These are phyloP conservation scores for Fraxinus paxiana DNA, from an alignment of 305 asterid genomes.

Conservation along the genomic window DNA sequence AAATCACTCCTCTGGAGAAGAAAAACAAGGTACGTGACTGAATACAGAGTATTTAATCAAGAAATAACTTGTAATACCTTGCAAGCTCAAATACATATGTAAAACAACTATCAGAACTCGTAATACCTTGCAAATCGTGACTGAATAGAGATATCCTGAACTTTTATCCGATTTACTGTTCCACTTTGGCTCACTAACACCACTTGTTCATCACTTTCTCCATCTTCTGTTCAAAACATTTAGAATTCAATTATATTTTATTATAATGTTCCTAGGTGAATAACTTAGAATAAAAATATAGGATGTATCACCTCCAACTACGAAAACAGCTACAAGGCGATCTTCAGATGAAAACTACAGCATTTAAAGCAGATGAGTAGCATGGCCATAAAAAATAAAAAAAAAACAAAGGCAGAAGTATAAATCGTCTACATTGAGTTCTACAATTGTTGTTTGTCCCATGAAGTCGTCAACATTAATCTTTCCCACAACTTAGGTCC, in stretches of 20 bases:
- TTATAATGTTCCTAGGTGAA: background rate
- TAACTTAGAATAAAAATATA: background rate
- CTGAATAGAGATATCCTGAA: constrained; percentile 84
- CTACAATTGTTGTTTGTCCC: background rate
- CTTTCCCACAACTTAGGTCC: background rate
- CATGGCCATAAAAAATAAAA: background rate
- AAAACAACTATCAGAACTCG: background rate
- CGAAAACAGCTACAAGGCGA: constrained; percentile 81
- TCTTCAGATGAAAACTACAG: constrained; percentile 75
- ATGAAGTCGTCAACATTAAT: background rate
- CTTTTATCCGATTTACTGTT: constrained; percentile 92
- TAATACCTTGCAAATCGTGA: constrained; percentile 87
- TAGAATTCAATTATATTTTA: constrained; percentile 11
- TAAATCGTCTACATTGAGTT: constrained; percentile 6
- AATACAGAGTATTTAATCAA: background rate
- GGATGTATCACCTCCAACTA: constrained; percentile 65
- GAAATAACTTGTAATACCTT: background rate
- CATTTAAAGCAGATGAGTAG: constrained; percentile 16
- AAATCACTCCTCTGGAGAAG: constrained; percentile 71
- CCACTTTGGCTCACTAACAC: constrained; percentile 99
- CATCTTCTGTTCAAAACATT: constrained; percentile 57
- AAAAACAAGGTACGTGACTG: background rate
- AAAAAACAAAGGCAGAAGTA: background rate
- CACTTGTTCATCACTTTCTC: constrained; percentile 93
- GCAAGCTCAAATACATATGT: background rate